Evolutionary conservation across 2,329 filamentous ascomycete genomes (phyloP), one percentile per base, ranked within the genome.

Genomic region (Sordariomycetes sp.): DNA sequence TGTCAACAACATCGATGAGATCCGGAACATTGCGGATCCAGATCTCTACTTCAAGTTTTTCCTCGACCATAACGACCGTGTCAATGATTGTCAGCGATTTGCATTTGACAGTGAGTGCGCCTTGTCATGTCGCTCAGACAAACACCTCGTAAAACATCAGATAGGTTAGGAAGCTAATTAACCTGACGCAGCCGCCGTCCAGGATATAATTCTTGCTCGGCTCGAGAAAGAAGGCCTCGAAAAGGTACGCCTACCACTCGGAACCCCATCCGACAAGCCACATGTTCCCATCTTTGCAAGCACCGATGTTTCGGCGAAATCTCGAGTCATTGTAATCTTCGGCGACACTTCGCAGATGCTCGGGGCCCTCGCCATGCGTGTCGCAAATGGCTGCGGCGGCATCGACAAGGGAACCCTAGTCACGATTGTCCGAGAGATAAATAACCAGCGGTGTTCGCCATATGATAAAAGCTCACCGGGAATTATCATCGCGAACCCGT

Each of bases 401-500:
- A 75, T 95, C 62, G 74, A 83, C 61, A 74, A 78, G 52, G 90
- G 90, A n/a, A 89, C 84, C 35, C 76, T 85, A 48, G 71, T 92
- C 34, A 78, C 82, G 12, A 73, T 92, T 58, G 77, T 86, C 25
- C 68, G 74, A 39, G 70, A 67, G 13, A 68, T 84, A 4, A 65
- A 65, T 50, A 56, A 63, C 17, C 69, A 75, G 58, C 60, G 53
- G 25, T 68, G 68, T 36, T 71, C 68, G 15, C 61, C 67, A 0
- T 53, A 62, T 0, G 70, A 74, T 22, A 32, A 65, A 0, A 62
- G 67, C 2, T 61, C 72, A 1, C 82, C 78, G 0, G 86, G 80
- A 2, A 72, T 96, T 58, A 71, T 96, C 32, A 73, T 96, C 28
- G 81, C 89, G 52, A 96, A 96, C 66, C 76, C 82, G 3, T 89